Conservation (phyloP, 2,329 filamentous ascomycete species). For the Microdochium trichocladiopsis region DNA sequence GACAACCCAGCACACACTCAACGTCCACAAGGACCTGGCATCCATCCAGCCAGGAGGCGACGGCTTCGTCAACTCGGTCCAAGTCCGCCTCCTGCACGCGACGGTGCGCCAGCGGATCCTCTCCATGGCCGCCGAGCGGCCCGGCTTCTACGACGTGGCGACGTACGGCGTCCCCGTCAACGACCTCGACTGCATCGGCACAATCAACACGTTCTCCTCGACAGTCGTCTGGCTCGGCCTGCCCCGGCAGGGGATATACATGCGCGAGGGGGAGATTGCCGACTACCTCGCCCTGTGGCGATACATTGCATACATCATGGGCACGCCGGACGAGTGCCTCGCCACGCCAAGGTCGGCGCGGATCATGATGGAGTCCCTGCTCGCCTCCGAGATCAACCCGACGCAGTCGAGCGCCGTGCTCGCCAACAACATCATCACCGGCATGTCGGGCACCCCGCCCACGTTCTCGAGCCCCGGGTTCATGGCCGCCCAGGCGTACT, state of each 20-base stretch:
- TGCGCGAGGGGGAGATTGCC: conserved; percentile 51
- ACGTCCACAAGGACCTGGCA: conserved; percentile 58
- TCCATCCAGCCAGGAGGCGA: conserved; percentile 62
- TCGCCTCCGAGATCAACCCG: conserved; percentile 60
- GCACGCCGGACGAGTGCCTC: conserved; percentile 58
- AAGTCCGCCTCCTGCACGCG: conserved; percentile 64
- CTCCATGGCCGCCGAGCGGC: conserved; percentile 44
- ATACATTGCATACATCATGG: conserved; percentile 65
- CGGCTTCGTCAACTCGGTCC: conserved; percentile 57
- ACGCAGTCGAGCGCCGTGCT: conserved; percentile 55
- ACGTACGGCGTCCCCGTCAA: conserved; percentile 63
- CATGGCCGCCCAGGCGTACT: conserved; percentile 59
- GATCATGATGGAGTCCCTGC: conserved; percentile 59
- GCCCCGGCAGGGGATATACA: conserved; percentile 64
- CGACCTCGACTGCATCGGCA: conserved; percentile 67
- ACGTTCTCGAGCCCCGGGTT: conserved; percentile 59
- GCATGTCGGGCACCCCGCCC: conserved; percentile 59
- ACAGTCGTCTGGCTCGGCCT: conserved; percentile 58
- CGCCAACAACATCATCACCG: conserved; percentile 68
- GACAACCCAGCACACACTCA: conserved; percentile 69
- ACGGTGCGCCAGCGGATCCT: conserved; percentile 60
- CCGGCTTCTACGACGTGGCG: conserved; percentile 55
- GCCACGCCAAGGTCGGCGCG: conserved; percentile 47
- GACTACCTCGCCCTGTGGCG: conserved; percentile 75
- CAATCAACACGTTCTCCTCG: conserved; percentile 63